Evolutionary conservation across 2,329 filamentous ascomycete species (phyloP).

Genomic region (Botrytis squamosa): DNA sequence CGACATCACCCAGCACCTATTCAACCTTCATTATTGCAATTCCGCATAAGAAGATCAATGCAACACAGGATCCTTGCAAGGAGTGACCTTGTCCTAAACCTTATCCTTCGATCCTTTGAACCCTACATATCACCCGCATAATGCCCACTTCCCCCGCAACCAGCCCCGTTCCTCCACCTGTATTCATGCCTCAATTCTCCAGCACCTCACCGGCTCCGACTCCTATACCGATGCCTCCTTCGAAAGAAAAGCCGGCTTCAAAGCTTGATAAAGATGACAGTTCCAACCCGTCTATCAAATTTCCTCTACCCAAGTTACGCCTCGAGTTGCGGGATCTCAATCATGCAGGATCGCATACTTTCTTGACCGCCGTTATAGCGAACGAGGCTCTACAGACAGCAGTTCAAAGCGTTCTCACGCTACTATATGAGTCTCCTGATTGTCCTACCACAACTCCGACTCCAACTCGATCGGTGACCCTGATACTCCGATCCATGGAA

Average conservation of each 20-base stretch:
- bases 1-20: not conserved
- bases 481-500: conserved; percentile 74
- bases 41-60: not conserved
- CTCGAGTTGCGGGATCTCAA: conserved; percentile 58
- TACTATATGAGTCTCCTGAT: conserved; percentile 62
- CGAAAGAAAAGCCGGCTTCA: conserved; percentile 11
- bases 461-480: conserved; percentile 79
- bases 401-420: conserved; percentile 65
- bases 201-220: conserved; percentile 19
- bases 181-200: conserved; percentile 34
- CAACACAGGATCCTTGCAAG: conserved; percentile 16
- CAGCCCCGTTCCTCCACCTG: conserved; percentile 26
- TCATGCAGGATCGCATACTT: conserved; percentile 61
- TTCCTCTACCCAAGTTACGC: conserved; percentile 55
- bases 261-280: conserved; percentile 1
- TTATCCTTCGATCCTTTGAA: not conserved
- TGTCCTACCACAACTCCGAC: conserved; percentile 45
- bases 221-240: conserved; percentile 25
- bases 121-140: conserved; percentile 14
- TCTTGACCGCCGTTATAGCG: conserved; percentile 66
- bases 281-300: conserved; percentile 30
- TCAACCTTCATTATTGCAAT: not conserved
- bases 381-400: conserved; percentile 60
- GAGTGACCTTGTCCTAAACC: conserved; percentile 20
- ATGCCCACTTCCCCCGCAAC: conserved; percentile 28